Conservation (phyloP, 345 rosid genomes). For the Crucihimalaya himalaica region DNA sequence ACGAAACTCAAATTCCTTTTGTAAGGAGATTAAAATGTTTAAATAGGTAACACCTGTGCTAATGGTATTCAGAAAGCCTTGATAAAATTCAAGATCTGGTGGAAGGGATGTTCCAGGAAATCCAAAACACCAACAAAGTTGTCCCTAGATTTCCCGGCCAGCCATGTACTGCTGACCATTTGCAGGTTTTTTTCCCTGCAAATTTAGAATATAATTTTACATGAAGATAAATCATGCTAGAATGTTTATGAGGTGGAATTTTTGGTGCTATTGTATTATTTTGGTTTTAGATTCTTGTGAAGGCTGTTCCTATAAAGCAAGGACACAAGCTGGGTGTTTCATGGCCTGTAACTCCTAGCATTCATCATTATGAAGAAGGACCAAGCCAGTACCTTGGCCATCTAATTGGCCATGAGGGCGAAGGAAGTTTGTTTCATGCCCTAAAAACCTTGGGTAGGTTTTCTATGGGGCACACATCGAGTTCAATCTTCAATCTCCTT, state of each 20-base stretch:
- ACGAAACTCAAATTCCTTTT: background rate
- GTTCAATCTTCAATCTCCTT: background rate
- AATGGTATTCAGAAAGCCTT: constrained; percentile 63
- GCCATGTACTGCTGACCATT: constrained; percentile 79
- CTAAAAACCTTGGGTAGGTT: constrained; percentile 80
- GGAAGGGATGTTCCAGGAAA: constrained; percentile 69
- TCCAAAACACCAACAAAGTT: constrained; percentile 54
- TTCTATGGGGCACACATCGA: constrained; percentile 4
- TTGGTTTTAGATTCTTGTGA: constrained; percentile 70
- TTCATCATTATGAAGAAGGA: constrained; percentile 79
- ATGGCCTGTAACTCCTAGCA: constrained; percentile 90
- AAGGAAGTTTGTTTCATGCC: constrained; percentile 83
- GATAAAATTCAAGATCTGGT: constrained; percentile 67
- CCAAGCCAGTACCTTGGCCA: constrained; percentile 86
- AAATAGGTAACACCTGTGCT: background rate
- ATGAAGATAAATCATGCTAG: constrained; percentile 1
- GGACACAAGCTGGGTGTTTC: constrained; percentile 72
- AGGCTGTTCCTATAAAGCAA: constrained; percentile 75
- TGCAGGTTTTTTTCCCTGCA: constrained; percentile 56
- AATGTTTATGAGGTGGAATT: constrained; percentile 17
- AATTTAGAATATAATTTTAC: background rate
- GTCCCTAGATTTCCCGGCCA: constrained; percentile 64
- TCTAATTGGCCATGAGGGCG: constrained; percentile 91
- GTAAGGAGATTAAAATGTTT: background rate
- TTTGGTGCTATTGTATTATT: constrained; percentile 15